Base-by-base conservation (phyloP, 257 asterid genomes). In the Gardenia jasminoides region DNA sequence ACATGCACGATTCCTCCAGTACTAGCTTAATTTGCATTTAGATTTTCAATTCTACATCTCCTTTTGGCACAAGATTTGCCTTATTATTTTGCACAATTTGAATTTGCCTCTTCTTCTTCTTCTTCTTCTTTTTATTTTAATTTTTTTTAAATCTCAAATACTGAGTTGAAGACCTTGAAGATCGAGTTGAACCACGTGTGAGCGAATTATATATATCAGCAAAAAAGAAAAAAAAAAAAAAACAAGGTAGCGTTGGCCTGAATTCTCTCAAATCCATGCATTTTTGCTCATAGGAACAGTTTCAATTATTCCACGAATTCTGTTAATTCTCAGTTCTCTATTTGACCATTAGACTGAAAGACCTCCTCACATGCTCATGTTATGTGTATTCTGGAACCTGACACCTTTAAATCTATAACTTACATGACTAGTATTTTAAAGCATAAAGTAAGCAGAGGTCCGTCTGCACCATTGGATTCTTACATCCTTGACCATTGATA, bases 331-430 rank as follows among this genome's bases (percentile, higher is more conserved):
- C n/a, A 68, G 74, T 19, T 26, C 39, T 62, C 28, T 36, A 11
- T 58, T 22, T 11, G 20, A 1, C n/a, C 67, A 0, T n/a, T 61
- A 2, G 67, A 61, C 33, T 8, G 17, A 61, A 36, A 54, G 47
- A 62, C 31, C 79, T 7, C 30, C 26, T 15, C 79, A 76, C 62
- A 76, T 76, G 70, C 26, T 61, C 8, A n/a, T 16, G 26, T 46
- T 36, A 13, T 58, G 36, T n/a, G 33, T 10, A n/a, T 1, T 26
- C 11, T 62, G n/a, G 44, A 59, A 46, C 70, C 41, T 0, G 22
- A 59, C 78, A 58, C 66, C 56, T 7, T n/a, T 46, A 33, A 20
- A 31, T 17, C 11, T 36, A 36, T 36, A 36, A 36, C 41, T 36
- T 36, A 5, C 41, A 36, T n/a, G n/a, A n/a, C 41, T 2, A 36